Evolutionary conservation across 768 basidiomycete genomes (phyloP).

Genomic region (Pulveroboletus sp.): DNA sequence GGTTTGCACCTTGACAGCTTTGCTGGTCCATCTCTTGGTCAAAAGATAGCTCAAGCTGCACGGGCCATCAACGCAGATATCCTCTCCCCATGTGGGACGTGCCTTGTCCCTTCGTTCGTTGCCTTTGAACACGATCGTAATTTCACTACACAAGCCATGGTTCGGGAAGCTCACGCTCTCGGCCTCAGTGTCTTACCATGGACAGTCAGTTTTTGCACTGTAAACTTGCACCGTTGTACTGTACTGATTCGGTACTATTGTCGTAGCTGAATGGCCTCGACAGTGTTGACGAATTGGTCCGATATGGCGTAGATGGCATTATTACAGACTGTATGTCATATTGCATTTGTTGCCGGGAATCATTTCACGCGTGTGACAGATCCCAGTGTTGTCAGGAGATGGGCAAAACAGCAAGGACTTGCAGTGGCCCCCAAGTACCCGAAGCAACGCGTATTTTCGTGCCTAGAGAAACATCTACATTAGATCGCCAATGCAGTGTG

Average conservation of each 20-base stretch:
- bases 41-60: constrained; percentile 68
- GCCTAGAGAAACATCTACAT: constrained; percentile 48
- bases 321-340: constrained; percentile 62
- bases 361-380: constrained; percentile 29
- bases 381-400: constrained; percentile 56
- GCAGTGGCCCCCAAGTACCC: constrained; percentile 56
- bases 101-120: constrained; percentile 39
- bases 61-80: constrained; percentile 60
- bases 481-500: not conserved
- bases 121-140: constrained; percentile 44
- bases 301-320: constrained; percentile 68
- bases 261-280: constrained; percentile 59
- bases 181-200: constrained; percentile 68
- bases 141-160: constrained; percentile 69
- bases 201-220: constrained; percentile 49
- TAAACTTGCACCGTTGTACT: not conserved
- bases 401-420: constrained; percentile 51
- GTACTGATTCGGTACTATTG: not conserved
- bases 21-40: constrained; percentile 54
- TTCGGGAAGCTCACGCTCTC: constrained; percentile 60
- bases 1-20: constrained; percentile 64
- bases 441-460: constrained; percentile 57
- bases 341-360: not conserved
- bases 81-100: constrained; percentile 57
- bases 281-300: constrained; percentile 56